phyloP scores from a whole-genome alignment of 805 yeast species.

The Maudiozyma pseudohumilis region DNA sequence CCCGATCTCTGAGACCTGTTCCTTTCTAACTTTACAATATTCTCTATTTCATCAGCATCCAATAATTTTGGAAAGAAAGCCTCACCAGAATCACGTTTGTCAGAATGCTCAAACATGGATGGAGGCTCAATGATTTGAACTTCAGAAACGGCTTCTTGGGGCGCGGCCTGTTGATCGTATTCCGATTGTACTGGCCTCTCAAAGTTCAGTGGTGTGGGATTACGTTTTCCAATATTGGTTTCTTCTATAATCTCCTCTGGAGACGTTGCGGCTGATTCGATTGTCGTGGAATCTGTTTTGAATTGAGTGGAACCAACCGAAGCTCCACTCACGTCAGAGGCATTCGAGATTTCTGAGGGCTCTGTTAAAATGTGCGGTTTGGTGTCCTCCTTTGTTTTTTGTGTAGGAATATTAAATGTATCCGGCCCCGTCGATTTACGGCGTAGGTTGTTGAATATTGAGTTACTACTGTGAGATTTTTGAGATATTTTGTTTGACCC shows the following conservation, averaged over 20 bases:
- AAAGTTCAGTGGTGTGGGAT: conserved; percentile 24
- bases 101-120: background rate
- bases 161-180: too few relatives aligned
- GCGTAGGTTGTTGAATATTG: conserved; percentile 20
- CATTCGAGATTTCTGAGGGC: background rate
- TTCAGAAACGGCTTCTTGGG: background rate
- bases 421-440: conserved; percentile 2
- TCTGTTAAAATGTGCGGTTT: background rate
- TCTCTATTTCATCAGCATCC: conserved; percentile 58
- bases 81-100: conserved; percentile 38
- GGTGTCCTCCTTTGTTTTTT: background rate
- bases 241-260: background rate
- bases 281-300: background rate
- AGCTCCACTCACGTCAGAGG: background rate
- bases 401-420: background rate
- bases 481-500: conserved; percentile 17
- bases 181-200: conserved; percentile 11
- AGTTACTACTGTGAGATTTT: conserved; percentile 24
- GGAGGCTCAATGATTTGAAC: background rate
- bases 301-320: background rate
- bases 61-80: conserved; percentile 64
- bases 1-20: conserved; percentile 48
- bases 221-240: conserved; percentile 8
- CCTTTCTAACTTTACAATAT: conserved; percentile 63
- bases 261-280: background rate